phyloP scores from a whole-genome alignment of 257 asterid genomes.

The Sherardia arvensis region DNA sequence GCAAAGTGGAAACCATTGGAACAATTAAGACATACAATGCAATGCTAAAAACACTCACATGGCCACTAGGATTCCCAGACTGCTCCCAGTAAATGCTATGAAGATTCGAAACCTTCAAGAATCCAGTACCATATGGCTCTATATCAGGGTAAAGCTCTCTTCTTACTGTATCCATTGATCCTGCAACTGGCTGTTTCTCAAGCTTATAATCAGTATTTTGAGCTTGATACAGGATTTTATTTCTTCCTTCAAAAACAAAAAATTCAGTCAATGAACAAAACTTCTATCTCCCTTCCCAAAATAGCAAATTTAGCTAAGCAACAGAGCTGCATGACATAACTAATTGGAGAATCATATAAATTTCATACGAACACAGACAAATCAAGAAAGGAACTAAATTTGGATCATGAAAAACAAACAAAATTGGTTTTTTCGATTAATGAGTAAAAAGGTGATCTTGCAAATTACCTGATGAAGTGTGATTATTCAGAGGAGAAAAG shows the following conservation, averaged over 20 bases:
- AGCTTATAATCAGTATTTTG: conserved; percentile 22
- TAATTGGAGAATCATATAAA: neutral
- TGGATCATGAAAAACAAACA: neutral
- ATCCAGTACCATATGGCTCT: conserved; percentile 71
- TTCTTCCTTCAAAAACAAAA: conserved; percentile 36
- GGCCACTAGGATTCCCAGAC: conserved; percentile 92
- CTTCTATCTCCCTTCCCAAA: neutral
- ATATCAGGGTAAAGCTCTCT: conserved; percentile 58
- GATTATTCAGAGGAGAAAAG: neutral
- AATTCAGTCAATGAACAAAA: neutral
- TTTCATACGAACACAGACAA: too few species aligned
- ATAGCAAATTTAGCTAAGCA: neutral
- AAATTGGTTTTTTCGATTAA: neutral
- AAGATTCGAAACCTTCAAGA: conserved; percentile 80
- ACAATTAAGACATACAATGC: neutral
- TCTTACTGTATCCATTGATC: conserved; percentile 42
- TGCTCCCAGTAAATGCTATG: conserved; percentile 81
- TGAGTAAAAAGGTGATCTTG: neutral
- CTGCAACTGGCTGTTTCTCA: conserved; percentile 18
- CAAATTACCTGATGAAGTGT: conserved; percentile 12
- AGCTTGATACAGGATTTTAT: conserved; percentile 15
- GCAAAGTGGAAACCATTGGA: neutral
- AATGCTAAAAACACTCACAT: conserved; percentile 42
- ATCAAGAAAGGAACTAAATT: neutral
- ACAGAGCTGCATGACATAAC: neutral